Conservation (phyloP, 23 red algal species). For the Gracilaria domingensis region DNA sequence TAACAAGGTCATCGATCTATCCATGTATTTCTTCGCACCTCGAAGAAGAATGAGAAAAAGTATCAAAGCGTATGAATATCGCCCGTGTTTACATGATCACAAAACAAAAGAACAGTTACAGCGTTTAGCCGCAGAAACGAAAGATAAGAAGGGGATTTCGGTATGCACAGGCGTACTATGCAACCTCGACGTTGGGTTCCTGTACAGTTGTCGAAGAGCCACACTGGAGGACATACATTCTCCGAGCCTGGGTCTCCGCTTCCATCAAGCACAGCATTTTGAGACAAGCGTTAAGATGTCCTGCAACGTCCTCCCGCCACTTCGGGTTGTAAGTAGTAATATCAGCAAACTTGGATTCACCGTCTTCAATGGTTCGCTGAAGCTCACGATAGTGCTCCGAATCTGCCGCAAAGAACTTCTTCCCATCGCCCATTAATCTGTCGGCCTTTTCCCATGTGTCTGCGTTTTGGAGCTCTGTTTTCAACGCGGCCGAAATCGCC, state of each 20-base stretch:
- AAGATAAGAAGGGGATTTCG: background rate
- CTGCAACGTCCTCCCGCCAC: slow-evolving; percentile 28
- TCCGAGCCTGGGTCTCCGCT: slow-evolving; percentile 21
- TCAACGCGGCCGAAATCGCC: background rate
- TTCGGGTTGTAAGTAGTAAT: background rate
- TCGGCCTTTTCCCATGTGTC: slow-evolving; percentile 18
- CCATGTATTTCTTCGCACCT: too few relatives aligned
- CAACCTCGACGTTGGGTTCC: slow-evolving; percentile 15
- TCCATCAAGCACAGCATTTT: slow-evolving; percentile 22
- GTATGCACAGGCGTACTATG: background rate
- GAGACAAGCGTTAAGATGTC: slow-evolving; percentile 4
- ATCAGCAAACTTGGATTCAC: slow-evolving; percentile 13
- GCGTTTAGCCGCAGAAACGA: background rate
- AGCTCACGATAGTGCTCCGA: background rate
- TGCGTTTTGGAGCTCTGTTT: background rate
- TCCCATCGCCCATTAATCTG: slow-evolving; percentile 6
- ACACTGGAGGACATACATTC: slow-evolving; percentile 8
- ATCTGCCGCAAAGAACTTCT: slow-evolving; percentile 2
- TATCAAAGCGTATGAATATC: too few relatives aligned
- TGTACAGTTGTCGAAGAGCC: background rate
- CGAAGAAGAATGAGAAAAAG: too few relatives aligned
- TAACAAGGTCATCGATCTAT: too few relatives aligned
- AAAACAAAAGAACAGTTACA: too few relatives aligned
- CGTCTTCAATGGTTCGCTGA: background rate
- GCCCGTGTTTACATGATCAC: too few relatives aligned